phyloP scores from a whole-genome alignment of 2,329 filamentous ascomycete genomes.

The Graphiopsis chlorocephala region DNA sequence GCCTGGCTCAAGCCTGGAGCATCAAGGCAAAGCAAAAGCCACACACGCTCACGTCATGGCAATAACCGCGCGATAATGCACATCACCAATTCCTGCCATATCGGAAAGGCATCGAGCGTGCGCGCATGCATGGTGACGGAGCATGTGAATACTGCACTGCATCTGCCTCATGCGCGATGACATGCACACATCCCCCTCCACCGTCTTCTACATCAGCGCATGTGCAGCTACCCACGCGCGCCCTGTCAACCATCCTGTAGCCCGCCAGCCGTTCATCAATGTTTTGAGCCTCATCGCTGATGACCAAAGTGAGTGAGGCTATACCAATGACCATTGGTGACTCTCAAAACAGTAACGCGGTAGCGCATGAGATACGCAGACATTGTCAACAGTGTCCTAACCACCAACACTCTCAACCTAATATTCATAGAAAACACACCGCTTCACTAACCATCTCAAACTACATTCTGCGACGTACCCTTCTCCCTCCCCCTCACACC shows the following conservation, averaged over 20 bases:
- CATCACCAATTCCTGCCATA: neutral
- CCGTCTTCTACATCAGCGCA: neutral
- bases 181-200: neutral
- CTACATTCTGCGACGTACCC: neutral
- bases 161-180: neutral
- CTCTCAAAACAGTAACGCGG: no score
- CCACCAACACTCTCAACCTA: neutral
- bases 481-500: slow-evolving; percentile 46
- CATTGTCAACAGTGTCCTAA: neutral
- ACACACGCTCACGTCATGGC: neutral
- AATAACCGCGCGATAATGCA: neutral
- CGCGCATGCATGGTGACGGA: neutral
- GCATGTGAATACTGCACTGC: neutral
- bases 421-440: neutral
- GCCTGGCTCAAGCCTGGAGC: neutral
- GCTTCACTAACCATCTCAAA: neutral
- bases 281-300: neutral
- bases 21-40: neutral
- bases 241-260: neutral
- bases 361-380: neutral
- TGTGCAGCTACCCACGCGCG: neutral
- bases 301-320: neutral
- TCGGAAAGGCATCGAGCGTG: neutral
- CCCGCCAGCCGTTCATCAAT: neutral
- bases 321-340: no score